Evolutionary conservation across 345 rosid genomes (phyloP).

Genomic region (Rhizophora apiculata): DNA sequence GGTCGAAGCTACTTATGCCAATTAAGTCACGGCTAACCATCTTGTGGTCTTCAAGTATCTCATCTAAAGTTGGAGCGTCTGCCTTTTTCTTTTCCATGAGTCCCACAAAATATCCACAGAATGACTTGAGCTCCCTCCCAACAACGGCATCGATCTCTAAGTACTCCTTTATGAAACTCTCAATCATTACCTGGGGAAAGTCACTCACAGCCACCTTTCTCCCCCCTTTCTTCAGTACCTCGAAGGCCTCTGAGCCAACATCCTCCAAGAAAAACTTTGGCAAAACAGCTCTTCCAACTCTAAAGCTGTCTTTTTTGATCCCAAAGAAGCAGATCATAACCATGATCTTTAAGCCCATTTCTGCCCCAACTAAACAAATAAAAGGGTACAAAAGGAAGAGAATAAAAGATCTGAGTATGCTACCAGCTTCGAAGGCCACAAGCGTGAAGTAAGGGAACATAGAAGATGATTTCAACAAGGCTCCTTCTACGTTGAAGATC

Average conservation of each 20-base stretch:
- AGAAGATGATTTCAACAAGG: conserved; percentile 28
- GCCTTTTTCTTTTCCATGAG: conserved; percentile 16
- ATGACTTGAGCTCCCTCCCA: conserved; percentile 20
- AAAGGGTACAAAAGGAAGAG: conserved; percentile 30
- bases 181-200: conserved; percentile 27
- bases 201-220: conserved; percentile 25
- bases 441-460: conserved; percentile 48
- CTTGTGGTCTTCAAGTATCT: conserved; percentile 1
- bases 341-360: conserved; percentile 25
- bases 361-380: conserved; percentile 20
- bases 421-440: conserved; percentile 41
- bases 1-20: conserved; percentile 13
- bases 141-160: conserved; percentile 23
- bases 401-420: conserved; percentile 30
- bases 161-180: conserved; percentile 27
- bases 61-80: not conserved
- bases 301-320: conserved; percentile 25
- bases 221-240: conserved; percentile 18
- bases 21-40: not conserved
- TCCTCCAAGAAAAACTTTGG: conserved; percentile 38
- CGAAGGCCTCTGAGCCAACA: conserved; percentile 26
- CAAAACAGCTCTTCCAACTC: conserved; percentile 33
- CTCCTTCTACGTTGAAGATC: conserved; percentile 41
- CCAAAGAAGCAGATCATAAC: conserved; percentile 31
- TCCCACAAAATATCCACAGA: conserved; percentile 26